Evolutionary conservation across 352 stramenopile genomes (phyloP).

Genomic region (Phytophthora megakarya): DNA sequence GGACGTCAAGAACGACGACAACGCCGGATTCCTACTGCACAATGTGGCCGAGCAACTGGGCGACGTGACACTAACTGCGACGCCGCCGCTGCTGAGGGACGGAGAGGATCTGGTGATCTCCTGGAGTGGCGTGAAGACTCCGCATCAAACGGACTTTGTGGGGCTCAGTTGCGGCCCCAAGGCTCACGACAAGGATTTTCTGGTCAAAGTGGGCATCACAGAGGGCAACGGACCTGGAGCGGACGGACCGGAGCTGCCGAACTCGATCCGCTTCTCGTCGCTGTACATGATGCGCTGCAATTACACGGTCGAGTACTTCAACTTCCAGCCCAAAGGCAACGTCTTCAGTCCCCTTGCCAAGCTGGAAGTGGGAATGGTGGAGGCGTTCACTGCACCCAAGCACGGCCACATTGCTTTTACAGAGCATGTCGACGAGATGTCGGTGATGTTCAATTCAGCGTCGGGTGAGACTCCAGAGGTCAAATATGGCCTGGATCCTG

Average conservation of each 20-base stretch:
- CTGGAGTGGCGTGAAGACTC: slow-evolving; percentile 53
- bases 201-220: slow-evolving; percentile 46
- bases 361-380: slow-evolving; percentile 55
- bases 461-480: slow-evolving; percentile 56
- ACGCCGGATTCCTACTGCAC: slow-evolving; percentile 12
- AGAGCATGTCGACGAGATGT: slow-evolving; percentile 62
- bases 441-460: slow-evolving; percentile 80
- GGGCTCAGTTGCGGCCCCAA: slow-evolving; percentile 72
- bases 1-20: slow-evolving; percentile 23
- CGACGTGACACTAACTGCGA: slow-evolving; percentile 40
- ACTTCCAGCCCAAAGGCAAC: slow-evolving; percentile 52
- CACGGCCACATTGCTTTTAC: slow-evolving; percentile 78
- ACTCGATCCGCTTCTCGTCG: slow-evolving; percentile 62
- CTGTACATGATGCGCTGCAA: slow-evolving; percentile 84
- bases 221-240: slow-evolving; percentile 29
- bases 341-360: slow-evolving; percentile 45
- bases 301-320: slow-evolving; percentile 68
- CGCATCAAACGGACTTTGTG: slow-evolving; percentile 68
- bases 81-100: slow-evolving; percentile 51
- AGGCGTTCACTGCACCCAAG: slow-evolving; percentile 63
- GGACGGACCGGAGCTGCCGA: slow-evolving; percentile 25
- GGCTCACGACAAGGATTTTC: slow-evolving; percentile 52
- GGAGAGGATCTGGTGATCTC: slow-evolving; percentile 77
- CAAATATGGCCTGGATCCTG: slow-evolving; percentile 44
- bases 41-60: slow-evolving; percentile 1